Percentiles rank a stretch among this genome's conserved stretches.
phyloP scores from a whole-genome alignment of 352 stramenopile species.

The Phytophthora sojae region DNA sequence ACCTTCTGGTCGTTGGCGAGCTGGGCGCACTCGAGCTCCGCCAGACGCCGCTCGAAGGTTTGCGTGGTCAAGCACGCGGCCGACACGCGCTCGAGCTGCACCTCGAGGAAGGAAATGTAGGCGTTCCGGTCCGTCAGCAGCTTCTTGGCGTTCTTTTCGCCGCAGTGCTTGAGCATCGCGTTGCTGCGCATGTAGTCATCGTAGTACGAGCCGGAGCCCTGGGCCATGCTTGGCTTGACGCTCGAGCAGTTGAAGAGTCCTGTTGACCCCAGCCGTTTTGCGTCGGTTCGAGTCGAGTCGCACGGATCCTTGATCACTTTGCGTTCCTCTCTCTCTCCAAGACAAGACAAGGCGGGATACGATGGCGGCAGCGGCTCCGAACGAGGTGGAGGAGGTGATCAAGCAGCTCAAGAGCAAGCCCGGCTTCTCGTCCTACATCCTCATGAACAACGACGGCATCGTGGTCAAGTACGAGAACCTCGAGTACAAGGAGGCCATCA shows the following conservation, averaged over 20 bases:
- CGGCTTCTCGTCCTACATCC: slow-evolving; percentile 90
- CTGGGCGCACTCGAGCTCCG: slow-evolving; percentile 60
- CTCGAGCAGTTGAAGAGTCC: slow-evolving; percentile 11
- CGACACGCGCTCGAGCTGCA: slow-evolving; percentile 89
- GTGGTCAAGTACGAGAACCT: slow-evolving; percentile 94
- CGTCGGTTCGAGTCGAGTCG: slow-evolving; percentile 12
- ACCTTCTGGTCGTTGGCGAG: slow-evolving; percentile 60
- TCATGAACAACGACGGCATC: slow-evolving; percentile 95
- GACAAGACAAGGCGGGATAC: not conserved
- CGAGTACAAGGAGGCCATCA: slow-evolving; percentile 91
- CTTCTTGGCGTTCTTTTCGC: slow-evolving; percentile 66
- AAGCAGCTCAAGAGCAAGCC: slow-evolving; percentile 93
- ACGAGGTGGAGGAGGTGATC: slow-evolving; percentile 93
- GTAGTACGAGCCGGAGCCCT: slow-evolving; percentile 74
- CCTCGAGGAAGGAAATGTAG: slow-evolving; percentile 91
- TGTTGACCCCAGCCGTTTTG: not conserved
- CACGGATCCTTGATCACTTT: not conserved
- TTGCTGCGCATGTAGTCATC: slow-evolving; percentile 85
- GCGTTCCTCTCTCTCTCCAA: not conserved
- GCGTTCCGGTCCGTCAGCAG: slow-evolving; percentile 85
- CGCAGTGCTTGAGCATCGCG: slow-evolving; percentile 71
- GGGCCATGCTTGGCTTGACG: slow-evolving; percentile 20
- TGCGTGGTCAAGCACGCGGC: slow-evolving; percentile 78
- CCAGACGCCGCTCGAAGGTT: slow-evolving; percentile 70
- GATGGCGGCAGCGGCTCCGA: slow-evolving; percentile 82